Evolutionary conservation across 2,329 filamentous ascomycete genomes (phyloP).

Genomic region (Lachnellula subtilissima): DNA sequence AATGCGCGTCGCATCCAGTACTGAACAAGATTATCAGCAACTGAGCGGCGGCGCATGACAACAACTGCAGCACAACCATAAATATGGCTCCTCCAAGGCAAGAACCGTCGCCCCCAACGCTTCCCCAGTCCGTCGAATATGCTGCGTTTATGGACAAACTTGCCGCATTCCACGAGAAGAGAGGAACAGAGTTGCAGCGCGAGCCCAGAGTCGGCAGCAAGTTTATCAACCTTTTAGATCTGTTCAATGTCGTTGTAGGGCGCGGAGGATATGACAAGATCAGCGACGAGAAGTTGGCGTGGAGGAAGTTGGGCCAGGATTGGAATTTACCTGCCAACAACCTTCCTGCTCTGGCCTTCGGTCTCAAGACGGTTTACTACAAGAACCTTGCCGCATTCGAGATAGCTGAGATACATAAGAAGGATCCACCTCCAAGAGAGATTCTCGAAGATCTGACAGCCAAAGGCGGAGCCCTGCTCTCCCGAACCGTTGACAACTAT

Average conservation of each 20-base stretch:
- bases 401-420: constrained; percentile 70
- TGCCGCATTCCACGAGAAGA: constrained; percentile 68
- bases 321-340: constrained; percentile 72
- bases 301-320: constrained; percentile 71
- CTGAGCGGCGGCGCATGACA: constrained; percentile 1
- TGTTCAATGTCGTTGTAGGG: constrained; percentile 72
- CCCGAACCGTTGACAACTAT: constrained; percentile 74
- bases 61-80: not conserved
- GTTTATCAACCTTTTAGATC: constrained; percentile 70
- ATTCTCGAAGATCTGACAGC: constrained; percentile 75
- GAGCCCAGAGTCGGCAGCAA: constrained; percentile 76
- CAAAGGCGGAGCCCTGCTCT: constrained; percentile 75
- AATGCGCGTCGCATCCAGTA: constrained; percentile 1
- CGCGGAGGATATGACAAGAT: constrained; percentile 84
- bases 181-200: constrained; percentile 73
- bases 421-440: constrained; percentile 80
- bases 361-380: constrained; percentile 84
- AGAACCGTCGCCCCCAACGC: constrained; percentile 12
- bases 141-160: constrained; percentile 73
- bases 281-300: constrained; percentile 77
- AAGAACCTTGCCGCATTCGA: constrained; percentile 85
- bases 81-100: constrained; percentile 25
- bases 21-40: not conserved
- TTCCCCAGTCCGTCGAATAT: constrained; percentile 59
- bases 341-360: constrained; percentile 77